Base-by-base conservation (phyloP, 345 rosid genomes). In the Triadica sebifera region DNA sequence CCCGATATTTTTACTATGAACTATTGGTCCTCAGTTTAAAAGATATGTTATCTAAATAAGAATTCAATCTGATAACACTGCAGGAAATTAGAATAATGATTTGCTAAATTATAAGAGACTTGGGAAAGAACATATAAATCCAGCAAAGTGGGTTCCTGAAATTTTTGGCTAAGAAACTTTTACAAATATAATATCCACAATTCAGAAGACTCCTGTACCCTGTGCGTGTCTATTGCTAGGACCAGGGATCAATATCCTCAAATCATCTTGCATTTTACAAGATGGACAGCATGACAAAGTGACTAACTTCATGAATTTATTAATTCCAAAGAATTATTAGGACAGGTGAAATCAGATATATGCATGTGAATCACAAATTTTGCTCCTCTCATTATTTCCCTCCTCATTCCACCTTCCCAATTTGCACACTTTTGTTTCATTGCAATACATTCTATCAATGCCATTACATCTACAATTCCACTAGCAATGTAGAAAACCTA, bases 81-180 rank as follows among this genome's bases (percentile, higher is more conserved):
- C 64, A 70, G 34, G 5, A 22, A 38, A n/a, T 52, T 29, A 25
- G 34, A 69, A 29, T 29, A 29, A 29, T 29, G 34, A 1, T 29
- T 29, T 29, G 34, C 34, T 29, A 2, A 29, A 29, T 29, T 1
- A 29, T 1, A 29, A 29, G 34, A 29, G 34, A 29, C 34, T 29
- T 29, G 34, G 34, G 34, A 29, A 29, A 29, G 34, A 29, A 29
- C 34, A 29, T 29, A 29, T 29, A 29, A 29, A 29, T 29, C 34
- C 34, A 29, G 34, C 34, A 29, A 69, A 53, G 16, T 37, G 25
- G 53, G 51, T 29, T 49, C 19, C 15, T 29, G 24, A 65, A 41
- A 8, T 43, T 16, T 20, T 70, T 56, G 25, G 5, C 55, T 6
- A 55, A 53, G n/a, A 70, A 70, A 47, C 51, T 70, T 70, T 70